Conservation (phyloP, 805 yeast species). For the Saccharomycopsis selenospora region DNA sequence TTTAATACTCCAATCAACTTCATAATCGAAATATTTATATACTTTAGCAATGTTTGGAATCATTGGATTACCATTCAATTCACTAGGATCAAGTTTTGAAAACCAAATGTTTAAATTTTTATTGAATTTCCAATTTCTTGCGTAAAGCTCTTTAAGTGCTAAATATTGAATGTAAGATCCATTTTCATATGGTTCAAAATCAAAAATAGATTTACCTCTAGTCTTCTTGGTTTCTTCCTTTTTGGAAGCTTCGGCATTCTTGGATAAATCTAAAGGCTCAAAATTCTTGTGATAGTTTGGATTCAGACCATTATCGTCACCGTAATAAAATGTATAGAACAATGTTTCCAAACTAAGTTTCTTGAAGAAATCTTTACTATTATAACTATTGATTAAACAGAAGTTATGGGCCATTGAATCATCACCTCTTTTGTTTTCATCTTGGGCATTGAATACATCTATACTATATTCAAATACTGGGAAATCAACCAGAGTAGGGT, state of each 20-base stretch:
- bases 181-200: slow-evolving; percentile 30
- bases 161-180: slow-evolving; percentile 64
- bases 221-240: background rate
- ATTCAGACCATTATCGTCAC: slow-evolving; percentile 21
- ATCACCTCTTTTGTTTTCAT: slow-evolving; percentile 24
- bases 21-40: slow-evolving; percentile 83
- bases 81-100: slow-evolving; percentile 54
- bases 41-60: slow-evolving; percentile 36
- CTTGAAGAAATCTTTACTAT: slow-evolving; percentile 50
- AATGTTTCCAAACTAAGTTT: slow-evolving; percentile 82
- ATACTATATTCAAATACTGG: slow-evolving; percentile 36
- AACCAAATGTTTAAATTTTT: slow-evolving; percentile 75
- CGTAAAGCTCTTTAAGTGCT: slow-evolving; percentile 72
- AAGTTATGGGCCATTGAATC: slow-evolving; percentile 28
- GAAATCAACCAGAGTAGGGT: slow-evolving; percentile 82
- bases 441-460: slow-evolving; percentile 10
- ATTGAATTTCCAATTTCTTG: slow-evolving; percentile 67
- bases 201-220: slow-evolving; percentile 6
- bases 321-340: slow-evolving; percentile 85
- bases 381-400: slow-evolving; percentile 49
- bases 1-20: slow-evolving; percentile 44
- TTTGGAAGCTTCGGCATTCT: background rate
- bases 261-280: background rate
- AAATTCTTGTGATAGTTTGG: slow-evolving; percentile 31
- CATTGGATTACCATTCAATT: slow-evolving; percentile 26